Percentiles rank a stretch among this genome's conserved stretches.
These are phyloP conservation scores for Pythium phragmiticola DNA, from an alignment of 352 stramenopile genomes.

Conservation along the genomic window DNA sequence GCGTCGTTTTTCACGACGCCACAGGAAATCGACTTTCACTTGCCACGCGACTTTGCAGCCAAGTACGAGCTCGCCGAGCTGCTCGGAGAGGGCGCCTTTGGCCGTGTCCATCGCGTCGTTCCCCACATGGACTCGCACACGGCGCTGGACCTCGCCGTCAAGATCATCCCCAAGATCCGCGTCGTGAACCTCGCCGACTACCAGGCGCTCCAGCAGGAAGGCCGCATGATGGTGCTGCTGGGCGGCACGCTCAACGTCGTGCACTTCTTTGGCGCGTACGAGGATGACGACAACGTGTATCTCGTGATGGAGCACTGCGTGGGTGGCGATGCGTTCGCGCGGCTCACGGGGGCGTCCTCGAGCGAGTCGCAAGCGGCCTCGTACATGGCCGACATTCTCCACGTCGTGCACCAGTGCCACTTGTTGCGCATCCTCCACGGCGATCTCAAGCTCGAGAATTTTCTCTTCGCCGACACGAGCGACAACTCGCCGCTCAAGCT, in stretches of 20 bases:
- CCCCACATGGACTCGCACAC: conserved; percentile 12
- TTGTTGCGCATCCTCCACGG: conserved; percentile 67
- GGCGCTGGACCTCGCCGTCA: conserved; percentile 64
- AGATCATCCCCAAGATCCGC: conserved; percentile 70
- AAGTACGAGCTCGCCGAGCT: conserved; percentile 56
- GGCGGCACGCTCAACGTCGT: conserved; percentile 80
- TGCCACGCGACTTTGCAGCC: conserved; percentile 51
- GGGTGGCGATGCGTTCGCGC: conserved; percentile 51
- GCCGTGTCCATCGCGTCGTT: conserved; percentile 56
- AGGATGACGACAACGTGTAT: conserved; percentile 71
- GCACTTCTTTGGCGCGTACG: conserved; percentile 80
- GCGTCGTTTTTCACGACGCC: conserved; percentile 64
- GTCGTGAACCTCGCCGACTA: conserved; percentile 67
- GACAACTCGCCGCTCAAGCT: conserved; percentile 70
- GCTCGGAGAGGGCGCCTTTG: conserved; percentile 72
- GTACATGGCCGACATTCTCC: conserved; percentile 77
- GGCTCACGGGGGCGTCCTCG: conserved; percentile 27
- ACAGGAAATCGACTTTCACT: conserved; percentile 60
- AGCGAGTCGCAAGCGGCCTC: conserved; percentile 47
- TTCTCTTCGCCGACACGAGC: conserved; percentile 62
- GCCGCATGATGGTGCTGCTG: conserved; percentile 73
- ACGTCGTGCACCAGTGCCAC: conserved; percentile 82
- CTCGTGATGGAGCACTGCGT: conserved; percentile 82
- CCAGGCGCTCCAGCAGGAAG: conserved; percentile 62
- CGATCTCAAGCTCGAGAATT: conserved; percentile 84